Conservation (phyloP, 1,284 basidiomycete species). For the Heterobasidion annosum region DNA sequence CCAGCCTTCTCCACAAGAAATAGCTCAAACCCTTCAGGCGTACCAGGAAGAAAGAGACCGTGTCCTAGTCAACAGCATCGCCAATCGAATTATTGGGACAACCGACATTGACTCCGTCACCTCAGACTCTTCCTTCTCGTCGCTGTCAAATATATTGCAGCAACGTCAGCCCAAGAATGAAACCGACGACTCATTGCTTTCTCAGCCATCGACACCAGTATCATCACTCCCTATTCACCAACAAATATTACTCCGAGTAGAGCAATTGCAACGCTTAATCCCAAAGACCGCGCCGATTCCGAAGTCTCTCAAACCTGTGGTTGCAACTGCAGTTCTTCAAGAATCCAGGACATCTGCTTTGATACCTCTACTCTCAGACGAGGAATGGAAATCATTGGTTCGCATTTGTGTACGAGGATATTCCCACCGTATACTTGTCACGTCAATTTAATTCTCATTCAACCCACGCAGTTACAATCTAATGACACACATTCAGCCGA, state of each 20-base stretch:
- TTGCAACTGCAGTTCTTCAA: neutral
- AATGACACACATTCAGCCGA: conserved; percentile 26
- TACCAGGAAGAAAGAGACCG: conserved; percentile 3
- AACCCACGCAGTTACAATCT: conserved; percentile 20
- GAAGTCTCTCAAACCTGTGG: neutral
- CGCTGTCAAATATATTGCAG: neutral
- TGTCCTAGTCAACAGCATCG: conserved; percentile 3
- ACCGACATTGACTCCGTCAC: neutral
- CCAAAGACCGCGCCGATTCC: conserved; percentile 1
- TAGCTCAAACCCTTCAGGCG: neutral
- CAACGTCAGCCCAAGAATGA: neutral
- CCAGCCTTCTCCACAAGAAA: neutral
- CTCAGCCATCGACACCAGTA: neutral
- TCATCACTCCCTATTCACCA: neutral
- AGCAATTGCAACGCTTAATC: neutral
- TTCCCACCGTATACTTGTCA: neutral
- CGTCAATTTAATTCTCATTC: neutral
- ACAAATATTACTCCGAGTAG: neutral
- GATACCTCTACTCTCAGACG: conserved; percentile 22
- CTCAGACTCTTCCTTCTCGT: neutral
- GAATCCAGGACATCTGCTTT: neutral
- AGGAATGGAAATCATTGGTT: conserved; percentile 46
- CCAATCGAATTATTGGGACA: conserved; percentile 2
- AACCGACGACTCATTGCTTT: neutral
- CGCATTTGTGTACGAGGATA: conserved; percentile 21